phyloP scores from a whole-genome alignment of 2,329 filamentous ascomycete species.

The Colletotrichum orbiculare region DNA sequence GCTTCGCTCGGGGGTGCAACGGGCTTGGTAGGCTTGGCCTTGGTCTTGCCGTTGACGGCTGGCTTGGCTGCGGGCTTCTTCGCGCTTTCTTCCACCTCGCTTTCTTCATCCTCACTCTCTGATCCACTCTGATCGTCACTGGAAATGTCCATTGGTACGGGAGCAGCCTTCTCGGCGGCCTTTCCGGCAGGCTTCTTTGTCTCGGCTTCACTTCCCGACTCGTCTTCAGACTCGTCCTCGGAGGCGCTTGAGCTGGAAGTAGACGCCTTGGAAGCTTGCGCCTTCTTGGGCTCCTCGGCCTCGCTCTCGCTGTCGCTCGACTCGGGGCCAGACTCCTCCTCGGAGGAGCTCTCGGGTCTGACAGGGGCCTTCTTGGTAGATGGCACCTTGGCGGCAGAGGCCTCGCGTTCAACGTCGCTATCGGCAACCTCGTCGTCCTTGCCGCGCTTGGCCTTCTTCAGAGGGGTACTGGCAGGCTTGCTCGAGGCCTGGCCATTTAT shows the following conservation, averaged over 20 bases:
- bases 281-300: slow-evolving; percentile 36
- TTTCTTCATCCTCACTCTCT: slow-evolving; percentile 41
- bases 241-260: too few relatives aligned
- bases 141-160: slow-evolving; percentile 36
- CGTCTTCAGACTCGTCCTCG: too few relatives aligned
- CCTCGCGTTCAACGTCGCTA: slow-evolving; percentile 52
- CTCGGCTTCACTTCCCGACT: slow-evolving; percentile 2
- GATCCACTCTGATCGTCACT: slow-evolving; percentile 42
- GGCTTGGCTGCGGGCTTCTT: slow-evolving; percentile 38
- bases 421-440: slow-evolving; percentile 55
- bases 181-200: slow-evolving; percentile 37
- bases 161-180: slow-evolving; percentile 19
- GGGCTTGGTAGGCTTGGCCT: slow-evolving; percentile 26
- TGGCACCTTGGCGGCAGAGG: slow-evolving; percentile 37
- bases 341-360: slow-evolving; percentile 37
- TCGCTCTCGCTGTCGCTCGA: slow-evolving; percentile 44
- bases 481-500: slow-evolving; percentile 31
- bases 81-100: background rate
- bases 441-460: slow-evolving; percentile 40
- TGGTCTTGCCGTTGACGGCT: slow-evolving; percentile 13
- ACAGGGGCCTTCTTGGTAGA: slow-evolving; percentile 38
- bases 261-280: too few relatives aligned
- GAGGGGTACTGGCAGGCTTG: slow-evolving; percentile 26
- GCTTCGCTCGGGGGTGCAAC: slow-evolving; percentile 37
- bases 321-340: slow-evolving; percentile 38